Conservation (phyloP, 148 eudicot species). For the Rhododendron mucronatum region DNA sequence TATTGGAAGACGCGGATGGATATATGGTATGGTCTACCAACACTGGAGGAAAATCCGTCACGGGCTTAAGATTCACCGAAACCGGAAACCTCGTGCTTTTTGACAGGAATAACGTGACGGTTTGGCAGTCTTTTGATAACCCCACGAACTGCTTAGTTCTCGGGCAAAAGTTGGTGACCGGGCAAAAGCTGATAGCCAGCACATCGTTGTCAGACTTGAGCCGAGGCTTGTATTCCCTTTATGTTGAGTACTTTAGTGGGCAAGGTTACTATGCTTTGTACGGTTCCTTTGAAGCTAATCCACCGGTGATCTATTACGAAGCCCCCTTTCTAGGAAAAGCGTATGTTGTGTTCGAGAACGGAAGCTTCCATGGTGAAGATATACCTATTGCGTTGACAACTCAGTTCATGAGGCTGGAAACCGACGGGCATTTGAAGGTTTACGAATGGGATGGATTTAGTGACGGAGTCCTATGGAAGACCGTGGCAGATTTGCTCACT, state of each 20-base stretch:
- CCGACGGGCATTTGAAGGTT: too few relatives aligned
- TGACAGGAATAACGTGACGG: not conserved
- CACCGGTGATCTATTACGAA: too few relatives aligned
- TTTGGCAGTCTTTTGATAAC: slow-evolving; percentile 26
- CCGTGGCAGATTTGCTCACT: too few relatives aligned
- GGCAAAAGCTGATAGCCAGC: slow-evolving; percentile 21
- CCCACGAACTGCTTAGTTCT: slow-evolving; percentile 18
- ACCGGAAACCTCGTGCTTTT: slow-evolving; percentile 26
- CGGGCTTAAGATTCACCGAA: slow-evolving; percentile 24
- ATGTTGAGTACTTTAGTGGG: too few relatives aligned
- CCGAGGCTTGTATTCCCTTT: not conserved
- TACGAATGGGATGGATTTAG: not conserved
- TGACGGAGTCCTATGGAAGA: too few relatives aligned
- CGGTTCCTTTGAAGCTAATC: too few relatives aligned
- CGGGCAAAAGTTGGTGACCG: slow-evolving; percentile 22
- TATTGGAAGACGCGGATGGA: slow-evolving; percentile 21
- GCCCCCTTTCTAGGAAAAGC: too few relatives aligned
- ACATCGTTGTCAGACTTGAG: slow-evolving; percentile 10
- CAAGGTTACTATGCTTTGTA: too few relatives aligned
- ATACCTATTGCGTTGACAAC: too few relatives aligned
- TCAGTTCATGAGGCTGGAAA: too few relatives aligned
- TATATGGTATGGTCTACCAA: slow-evolving; percentile 25
- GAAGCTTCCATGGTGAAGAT: not conserved
- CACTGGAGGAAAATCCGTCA: slow-evolving; percentile 18
- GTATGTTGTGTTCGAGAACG: not conserved